These are phyloP conservation scores for Penicillium palitans DNA, from an alignment of 2,329 filamentous ascomycete genomes.

Conservation along the genomic window DNA sequence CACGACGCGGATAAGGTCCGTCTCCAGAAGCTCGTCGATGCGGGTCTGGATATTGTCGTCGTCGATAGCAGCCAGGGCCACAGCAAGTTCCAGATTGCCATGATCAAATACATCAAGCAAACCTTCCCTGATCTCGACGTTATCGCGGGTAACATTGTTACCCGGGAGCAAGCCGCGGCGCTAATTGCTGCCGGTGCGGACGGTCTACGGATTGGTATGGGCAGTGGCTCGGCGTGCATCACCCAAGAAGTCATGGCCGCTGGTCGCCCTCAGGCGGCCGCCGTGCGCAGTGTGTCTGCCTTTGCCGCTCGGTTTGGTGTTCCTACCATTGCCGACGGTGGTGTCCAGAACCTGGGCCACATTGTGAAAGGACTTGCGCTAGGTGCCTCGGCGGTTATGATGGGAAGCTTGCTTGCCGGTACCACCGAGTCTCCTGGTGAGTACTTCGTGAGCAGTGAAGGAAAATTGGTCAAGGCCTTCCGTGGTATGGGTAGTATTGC, in stretches of 20 bases:
- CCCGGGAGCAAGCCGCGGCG: conserved; percentile 87
- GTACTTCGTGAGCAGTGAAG: conserved; percentile 93
- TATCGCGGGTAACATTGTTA: conserved; percentile 98
- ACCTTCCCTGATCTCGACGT: conserved; percentile 85
- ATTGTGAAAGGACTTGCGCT: conserved; percentile 97
- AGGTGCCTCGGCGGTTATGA: conserved; percentile 96
- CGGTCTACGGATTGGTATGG: conserved; percentile 97
- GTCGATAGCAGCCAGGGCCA: conserved; percentile 97
- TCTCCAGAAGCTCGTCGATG: conserved; percentile 84
- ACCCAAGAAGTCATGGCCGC: conserved; percentile 99
- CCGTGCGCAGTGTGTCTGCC: conserved; percentile 83
- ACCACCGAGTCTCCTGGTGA: conserved; percentile 97
- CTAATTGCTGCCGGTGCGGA: conserved; percentile 93
- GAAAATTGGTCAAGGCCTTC: conserved; percentile 98
- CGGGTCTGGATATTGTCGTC: conserved; percentile 91
- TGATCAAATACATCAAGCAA: conserved; percentile 94
- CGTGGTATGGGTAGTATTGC: conserved; percentile 98
- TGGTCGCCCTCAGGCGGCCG: conserved; percentile 88
- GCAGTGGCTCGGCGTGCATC: conserved; percentile 95
- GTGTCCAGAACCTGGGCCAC: conserved; percentile 97
- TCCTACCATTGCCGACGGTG: conserved; percentile 95
- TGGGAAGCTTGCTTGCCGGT: conserved; percentile 95
- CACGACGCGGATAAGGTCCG: conserved; percentile 88
- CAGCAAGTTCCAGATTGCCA: conserved; percentile 97
- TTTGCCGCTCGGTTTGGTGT: conserved; percentile 94